Percentiles rank a stretch among this genome's conserved stretches.
These are phyloP conservation scores for Leccinum olivaceopallidum DNA, from an alignment of 768 basidiomycete species.

Conservation along the genomic window DNA sequence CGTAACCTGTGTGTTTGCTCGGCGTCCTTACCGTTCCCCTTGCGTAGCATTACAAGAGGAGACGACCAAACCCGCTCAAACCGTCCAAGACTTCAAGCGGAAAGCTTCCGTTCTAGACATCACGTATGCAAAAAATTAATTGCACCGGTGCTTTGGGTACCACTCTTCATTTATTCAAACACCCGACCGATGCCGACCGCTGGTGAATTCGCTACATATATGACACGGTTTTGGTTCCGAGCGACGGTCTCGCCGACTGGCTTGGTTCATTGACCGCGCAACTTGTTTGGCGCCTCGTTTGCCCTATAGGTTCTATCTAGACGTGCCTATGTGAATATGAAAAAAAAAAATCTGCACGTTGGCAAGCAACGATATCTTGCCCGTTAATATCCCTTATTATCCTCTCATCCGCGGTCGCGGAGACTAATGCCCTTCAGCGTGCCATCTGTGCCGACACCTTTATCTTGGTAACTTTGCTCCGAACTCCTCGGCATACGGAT, in stretches of 20 bases:
- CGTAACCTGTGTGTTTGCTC: background rate
- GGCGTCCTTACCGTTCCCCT: conserved; percentile 1
- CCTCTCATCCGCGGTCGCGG: background rate
- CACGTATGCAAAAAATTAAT: conserved; percentile 9
- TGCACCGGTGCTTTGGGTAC: background rate
- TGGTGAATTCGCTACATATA: background rate
- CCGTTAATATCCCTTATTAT: background rate
- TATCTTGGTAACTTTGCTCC: background rate
- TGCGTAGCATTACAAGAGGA: conserved; percentile 35
- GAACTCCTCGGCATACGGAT: background rate
- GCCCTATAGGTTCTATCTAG: background rate
- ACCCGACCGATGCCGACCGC: background rate
- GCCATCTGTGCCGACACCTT: background rate
- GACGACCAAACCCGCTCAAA: conserved; percentile 59
- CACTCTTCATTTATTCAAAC: background rate
- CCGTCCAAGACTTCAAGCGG: conserved; percentile 46
- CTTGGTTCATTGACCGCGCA: background rate
- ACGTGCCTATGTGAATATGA: background rate
- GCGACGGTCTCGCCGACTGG: background rate
- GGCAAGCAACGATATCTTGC: background rate
- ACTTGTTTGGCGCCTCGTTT: background rate
- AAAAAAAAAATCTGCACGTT: background rate
- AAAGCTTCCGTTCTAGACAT: conserved; percentile 59
- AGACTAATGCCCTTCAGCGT: background rate
- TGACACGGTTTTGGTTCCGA: background rate